These are phyloP conservation scores for Mortierella sp. DNA, from an alignment of 371 early-diverging fungal species.

Conservation along the genomic window DNA sequence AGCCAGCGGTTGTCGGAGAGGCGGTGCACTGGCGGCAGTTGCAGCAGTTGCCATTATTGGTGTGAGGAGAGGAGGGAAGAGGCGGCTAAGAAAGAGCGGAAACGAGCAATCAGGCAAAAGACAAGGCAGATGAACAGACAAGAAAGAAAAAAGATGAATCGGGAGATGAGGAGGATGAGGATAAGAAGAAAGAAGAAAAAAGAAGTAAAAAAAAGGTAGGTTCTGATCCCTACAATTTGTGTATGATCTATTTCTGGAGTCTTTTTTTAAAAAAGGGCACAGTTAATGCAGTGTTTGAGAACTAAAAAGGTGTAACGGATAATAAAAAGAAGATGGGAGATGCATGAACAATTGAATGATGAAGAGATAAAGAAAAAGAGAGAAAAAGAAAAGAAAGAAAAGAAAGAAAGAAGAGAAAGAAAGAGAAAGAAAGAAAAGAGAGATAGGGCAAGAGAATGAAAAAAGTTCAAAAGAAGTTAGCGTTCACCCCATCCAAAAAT, in stretches of 20 bases:
- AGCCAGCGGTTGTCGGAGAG: constrained; percentile 6
- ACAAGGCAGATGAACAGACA: not conserved
- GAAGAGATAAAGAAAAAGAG: not conserved
- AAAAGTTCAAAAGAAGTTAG: not conserved
- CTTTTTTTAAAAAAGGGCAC: too few relatives aligned
- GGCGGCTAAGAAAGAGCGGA: not conserved
- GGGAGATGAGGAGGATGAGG: constrained; percentile 3
- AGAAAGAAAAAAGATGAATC: not conserved
- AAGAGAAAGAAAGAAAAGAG: constrained; percentile 5
- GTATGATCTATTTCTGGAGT: too few relatives aligned
- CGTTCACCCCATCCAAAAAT: too few relatives aligned
- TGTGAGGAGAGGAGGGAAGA: not conserved
- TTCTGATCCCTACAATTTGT: not conserved
- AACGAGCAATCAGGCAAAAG: too few relatives aligned
- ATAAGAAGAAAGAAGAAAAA: not conserved
- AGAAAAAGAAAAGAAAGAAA: not conserved
- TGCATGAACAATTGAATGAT: too few relatives aligned
- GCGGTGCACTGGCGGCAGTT: constrained; percentile 15
- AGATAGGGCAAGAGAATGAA: not conserved
- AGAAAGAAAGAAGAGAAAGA: not conserved
- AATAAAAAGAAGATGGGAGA: too few relatives aligned
- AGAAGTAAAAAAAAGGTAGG: not conserved
- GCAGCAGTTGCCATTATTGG: constrained; percentile 33
- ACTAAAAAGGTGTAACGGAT: not conserved
- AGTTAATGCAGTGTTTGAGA: too few relatives aligned